A percentile compares a stretch with the other conserved stretches of the same genome.
These are phyloP conservation scores for Monilinia polystroma DNA, from an alignment of 2,329 filamentous ascomycete species.

Conservation along the genomic window DNA sequence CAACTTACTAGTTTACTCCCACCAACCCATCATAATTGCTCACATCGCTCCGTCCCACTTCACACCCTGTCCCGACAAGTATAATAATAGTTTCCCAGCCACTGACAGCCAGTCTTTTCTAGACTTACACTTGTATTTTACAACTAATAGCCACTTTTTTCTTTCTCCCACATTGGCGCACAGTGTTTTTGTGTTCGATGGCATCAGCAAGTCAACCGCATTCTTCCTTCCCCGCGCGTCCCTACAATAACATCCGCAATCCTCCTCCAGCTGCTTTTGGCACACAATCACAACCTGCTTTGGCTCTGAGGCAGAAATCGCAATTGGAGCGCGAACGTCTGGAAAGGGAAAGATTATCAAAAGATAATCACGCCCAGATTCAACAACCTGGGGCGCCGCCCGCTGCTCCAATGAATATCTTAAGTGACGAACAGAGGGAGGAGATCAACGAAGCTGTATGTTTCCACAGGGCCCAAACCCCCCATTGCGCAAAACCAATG, in stretches of 20 bases:
- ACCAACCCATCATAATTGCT: conserved; percentile 10
- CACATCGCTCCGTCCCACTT: conserved; percentile 13
- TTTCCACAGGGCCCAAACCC: conserved; percentile 28
- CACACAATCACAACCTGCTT: conserved; percentile 40
- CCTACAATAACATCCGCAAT: conserved; percentile 41
- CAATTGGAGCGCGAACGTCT: conserved; percentile 44
- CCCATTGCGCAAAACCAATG: not conserved
- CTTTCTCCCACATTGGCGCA: conserved; percentile 14
- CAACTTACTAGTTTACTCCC: not conserved
- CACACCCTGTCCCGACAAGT: conserved; percentile 12
- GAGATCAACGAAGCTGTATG: conserved; percentile 91
- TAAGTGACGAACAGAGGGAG: conserved; percentile 86
- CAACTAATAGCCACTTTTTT: conserved; percentile 14
- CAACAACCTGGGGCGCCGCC: conserved; percentile 25
- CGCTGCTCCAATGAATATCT: conserved; percentile 40
- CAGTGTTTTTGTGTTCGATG: conserved; percentile 29
- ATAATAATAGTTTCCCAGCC: conserved; percentile 19
- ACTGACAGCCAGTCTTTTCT: conserved; percentile 13
- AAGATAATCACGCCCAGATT: conserved; percentile 26
- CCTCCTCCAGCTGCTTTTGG: conserved; percentile 37
- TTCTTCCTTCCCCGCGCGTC: conserved; percentile 51
- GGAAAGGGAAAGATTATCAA: conserved; percentile 35
- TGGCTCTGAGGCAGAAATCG: conserved; percentile 40
- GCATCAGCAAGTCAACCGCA: conserved; percentile 50
- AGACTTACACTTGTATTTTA: conserved; percentile 11